A percentile compares a stretch with the other conserved stretches of the same genome.
Evolutionary conservation across 2,329 filamentous ascomycete genomes (phyloP).

Genomic region (Talaromyces amestolkiae): DNA sequence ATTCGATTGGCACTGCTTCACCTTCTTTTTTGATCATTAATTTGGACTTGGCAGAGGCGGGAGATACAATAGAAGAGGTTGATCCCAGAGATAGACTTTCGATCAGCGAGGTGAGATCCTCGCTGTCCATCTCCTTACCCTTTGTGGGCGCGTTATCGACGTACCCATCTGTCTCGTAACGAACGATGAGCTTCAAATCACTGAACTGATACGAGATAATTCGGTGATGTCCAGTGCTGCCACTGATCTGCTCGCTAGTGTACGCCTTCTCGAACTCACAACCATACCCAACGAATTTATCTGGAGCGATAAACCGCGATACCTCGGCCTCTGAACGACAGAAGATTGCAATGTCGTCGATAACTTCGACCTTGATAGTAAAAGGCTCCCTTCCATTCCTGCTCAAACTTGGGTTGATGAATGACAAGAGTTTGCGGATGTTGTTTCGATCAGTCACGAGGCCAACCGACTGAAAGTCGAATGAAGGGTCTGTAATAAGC

Average conservation of each 20-base stretch:
- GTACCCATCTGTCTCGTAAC: conserved; percentile 48
- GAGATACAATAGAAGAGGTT: conserved; percentile 1
- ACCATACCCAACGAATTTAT: conserved; percentile 45
- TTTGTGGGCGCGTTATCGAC: conserved; percentile 22
- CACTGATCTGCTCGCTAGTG: conserved; percentile 36
- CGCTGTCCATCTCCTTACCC: background rate
- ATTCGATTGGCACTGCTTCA: conserved; percentile 31
- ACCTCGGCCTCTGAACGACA: conserved; percentile 35
- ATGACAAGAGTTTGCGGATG: conserved; percentile 50
- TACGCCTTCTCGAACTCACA: conserved; percentile 48
- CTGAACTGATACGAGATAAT: conserved; percentile 48
- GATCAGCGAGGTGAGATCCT: conserved; percentile 25
- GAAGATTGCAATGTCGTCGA: conserved; percentile 40
- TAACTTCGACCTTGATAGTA: conserved; percentile 44
- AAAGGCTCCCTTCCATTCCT: conserved; percentile 35
- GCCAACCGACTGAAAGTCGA: conserved; percentile 39
- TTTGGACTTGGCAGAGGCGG: conserved; percentile 23
- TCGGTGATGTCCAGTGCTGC: conserved; percentile 48
- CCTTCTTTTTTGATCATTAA: conserved; percentile 35
- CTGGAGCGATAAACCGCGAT: conserved; percentile 29
- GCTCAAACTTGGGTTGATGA: conserved; percentile 34
- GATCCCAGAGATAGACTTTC: conserved; percentile 28
- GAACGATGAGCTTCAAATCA: conserved; percentile 42
- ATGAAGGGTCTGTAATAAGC: conserved; percentile 36
- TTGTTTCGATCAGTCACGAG: conserved; percentile 50